Base-by-base conservation (phyloP, 495 filamentous ascomycete species). In the Penicillium cosmopolitanum region DNA sequence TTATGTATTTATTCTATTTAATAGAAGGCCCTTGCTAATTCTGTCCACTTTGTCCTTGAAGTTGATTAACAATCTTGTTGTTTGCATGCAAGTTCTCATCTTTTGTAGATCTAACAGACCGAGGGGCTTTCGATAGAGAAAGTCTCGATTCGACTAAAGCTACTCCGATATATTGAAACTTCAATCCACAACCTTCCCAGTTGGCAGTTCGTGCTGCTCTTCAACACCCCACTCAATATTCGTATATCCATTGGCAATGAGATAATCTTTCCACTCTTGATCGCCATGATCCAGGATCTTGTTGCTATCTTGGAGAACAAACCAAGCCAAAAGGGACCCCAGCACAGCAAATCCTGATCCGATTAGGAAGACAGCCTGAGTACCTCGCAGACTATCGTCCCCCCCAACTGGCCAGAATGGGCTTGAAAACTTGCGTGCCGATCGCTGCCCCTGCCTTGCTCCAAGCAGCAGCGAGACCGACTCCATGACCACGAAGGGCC, bases 361-460 rank as follows among this genome's bases (percentile, higher is more conserved):
- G 19, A 71, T 68, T 2, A 71, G 53, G 40, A 71, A 71, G 5
- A 68, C 68, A 6, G 68, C 65, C 46, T 71, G 68, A 1, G 68
- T 71, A 10, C 68, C 68, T 25, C 47, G 62, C 40, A 59, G 48
- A 23, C 59, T 56, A 46, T 70, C 67, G 53, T 61, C 56, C 0
- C 67, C 25, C 66, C 67, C 64, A 66, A 35, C 56, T 66, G 15
- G 67, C 70, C 53, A 72, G 35, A 25, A 72, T 67, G 2, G 67
- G 69, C 52, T 67, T 70, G 67, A 92, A 90, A 4, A 90, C 84
- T 58, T 85, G 86, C 3, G 86, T 88, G n/a, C 91, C 91, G 38
- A 92, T 82, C 58, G 93, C 93, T 6, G 89, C 90, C 6, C 91
- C 91, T 42, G 92, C 82, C 69, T 93, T 94, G 36, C 90, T 89